These are phyloP conservation scores for Globisporangium rhizosaccharum DNA, from an alignment of 352 stramenopile genomes.

Conservation along the genomic window DNA sequence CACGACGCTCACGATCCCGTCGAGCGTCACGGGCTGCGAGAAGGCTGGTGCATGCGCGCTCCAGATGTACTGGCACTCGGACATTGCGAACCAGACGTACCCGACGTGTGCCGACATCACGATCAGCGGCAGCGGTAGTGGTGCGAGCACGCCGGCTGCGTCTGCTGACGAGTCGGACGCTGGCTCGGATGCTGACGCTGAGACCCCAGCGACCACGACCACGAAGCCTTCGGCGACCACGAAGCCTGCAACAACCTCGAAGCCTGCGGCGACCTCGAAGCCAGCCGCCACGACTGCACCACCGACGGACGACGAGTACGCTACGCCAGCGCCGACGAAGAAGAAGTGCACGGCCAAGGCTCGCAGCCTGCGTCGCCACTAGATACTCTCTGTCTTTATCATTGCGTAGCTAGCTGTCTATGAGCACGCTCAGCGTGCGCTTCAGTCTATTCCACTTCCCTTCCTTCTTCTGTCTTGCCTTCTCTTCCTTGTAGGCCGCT, in stretches of 20 bases:
- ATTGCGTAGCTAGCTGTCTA: too few species aligned
- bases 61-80: slow-evolving; percentile 11
- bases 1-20: slow-evolving; percentile 4
- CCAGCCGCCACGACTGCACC: slow-evolving; percentile 9
- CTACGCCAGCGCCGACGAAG: slow-evolving; percentile 7
- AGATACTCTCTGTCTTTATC: background rate
- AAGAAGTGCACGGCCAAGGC: slow-evolving; percentile 9
- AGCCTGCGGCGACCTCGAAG: slow-evolving; percentile 7
- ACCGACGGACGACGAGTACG: slow-evolving; percentile 6
- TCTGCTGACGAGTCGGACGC: background rate
- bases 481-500: too few species aligned
- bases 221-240: slow-evolving; percentile 9
- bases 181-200: background rate
- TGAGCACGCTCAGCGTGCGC: too few species aligned
- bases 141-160: background rate
- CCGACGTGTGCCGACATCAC: slow-evolving; percentile 8
- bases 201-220: background rate
- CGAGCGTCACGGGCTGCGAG: slow-evolving; percentile 5
- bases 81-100: slow-evolving; percentile 12
- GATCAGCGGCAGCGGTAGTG: background rate
- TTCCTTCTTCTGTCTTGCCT: too few species aligned
- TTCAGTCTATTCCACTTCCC: too few species aligned
- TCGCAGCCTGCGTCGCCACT: background rate
- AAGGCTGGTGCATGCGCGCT: slow-evolving; percentile 8
- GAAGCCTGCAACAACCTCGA: slow-evolving; percentile 7